Evolutionary conservation across 83 land plant species (phyloP), one percentile per base, ranked within the genome.

Genomic region (Thuja plicata): DNA sequence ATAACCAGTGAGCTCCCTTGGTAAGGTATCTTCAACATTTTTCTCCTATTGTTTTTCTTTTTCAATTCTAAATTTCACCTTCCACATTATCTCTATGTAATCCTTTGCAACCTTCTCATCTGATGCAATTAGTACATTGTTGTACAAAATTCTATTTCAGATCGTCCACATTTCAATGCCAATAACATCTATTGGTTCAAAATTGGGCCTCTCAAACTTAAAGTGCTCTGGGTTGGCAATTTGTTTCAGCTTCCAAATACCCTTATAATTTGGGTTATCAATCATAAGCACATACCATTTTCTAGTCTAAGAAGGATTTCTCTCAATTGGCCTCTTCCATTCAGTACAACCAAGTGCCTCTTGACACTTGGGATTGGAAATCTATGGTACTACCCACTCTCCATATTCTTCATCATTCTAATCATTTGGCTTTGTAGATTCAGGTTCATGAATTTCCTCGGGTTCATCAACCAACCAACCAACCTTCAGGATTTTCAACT

Each of bases 401-500:
- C 98, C 98, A 92, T 96, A 97, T 91, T 96, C 98, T 27, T 95
- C 98, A 89, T 96, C 98, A 90, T 96, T 97, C 98, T 97, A 96
- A 90, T 96, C 98, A 84, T 94, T 97, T 48, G 98, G 98, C 54
- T 96, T 96, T 1, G 91, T 45, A 27, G 97, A 97, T 37, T 94
- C 97, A 6, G 98, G 98, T 82, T 96, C 98, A 90, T 96, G 97
- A 73, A 96, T 82, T 78, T 96, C 98, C 87, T 96, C 98, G 43
- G 98, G 98, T 86, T 96, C 98, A 84, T 96, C 96, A 94, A 95
- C n/a, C n/a, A n/a, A n/a, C 97, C 89, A 96, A 87, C 98, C 98
- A 96, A 37, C 96, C 98, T 86, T 96, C 97, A 46, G 98, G 97
- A 88, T 96, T 96, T 50, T 76, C 95, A 84, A 97, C 98, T 34